Conservation (phyloP, 345 rosid species). For the Euphorbia tirucalli region DNA sequence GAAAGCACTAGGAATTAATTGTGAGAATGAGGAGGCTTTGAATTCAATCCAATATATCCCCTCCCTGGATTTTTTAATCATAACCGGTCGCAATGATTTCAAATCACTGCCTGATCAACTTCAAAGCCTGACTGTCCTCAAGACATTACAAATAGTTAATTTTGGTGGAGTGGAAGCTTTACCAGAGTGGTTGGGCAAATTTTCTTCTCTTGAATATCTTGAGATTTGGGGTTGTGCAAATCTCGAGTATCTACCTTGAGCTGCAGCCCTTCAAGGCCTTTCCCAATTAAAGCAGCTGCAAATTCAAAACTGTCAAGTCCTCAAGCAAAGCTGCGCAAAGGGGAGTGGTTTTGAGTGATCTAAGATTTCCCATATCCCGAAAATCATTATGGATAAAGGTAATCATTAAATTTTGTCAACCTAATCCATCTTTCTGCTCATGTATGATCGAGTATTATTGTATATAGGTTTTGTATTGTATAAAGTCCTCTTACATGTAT, state of each 20-base stretch:
- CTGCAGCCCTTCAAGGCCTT: neutral
- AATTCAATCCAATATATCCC: neutral
- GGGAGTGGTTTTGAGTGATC: neutral
- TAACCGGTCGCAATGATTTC: slow-evolving; percentile 7
- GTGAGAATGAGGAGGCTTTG: neutral
- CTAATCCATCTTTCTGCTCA: neutral
- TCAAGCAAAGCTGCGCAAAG: neutral
- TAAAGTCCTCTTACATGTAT: too few species aligned
- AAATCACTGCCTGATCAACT: slow-evolving; percentile 9
- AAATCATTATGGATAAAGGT: neutral
- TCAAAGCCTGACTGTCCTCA: slow-evolving; percentile 1
- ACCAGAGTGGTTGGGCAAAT: slow-evolving; percentile 14
- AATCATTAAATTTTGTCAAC: neutral
- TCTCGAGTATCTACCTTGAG: neutral
- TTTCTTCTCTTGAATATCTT: slow-evolving; percentile 1
- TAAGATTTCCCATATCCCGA: slow-evolving; percentile 1
- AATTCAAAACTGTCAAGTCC: neutral
- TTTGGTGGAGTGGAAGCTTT: slow-evolving; percentile 1
- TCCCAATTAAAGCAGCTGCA: neutral
- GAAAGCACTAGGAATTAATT: slow-evolving; percentile 8
- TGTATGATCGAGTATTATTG: too few species aligned
- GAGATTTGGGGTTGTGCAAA: neutral
- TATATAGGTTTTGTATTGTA: too few species aligned
- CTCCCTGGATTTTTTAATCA: neutral
- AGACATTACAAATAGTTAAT: neutral